A percentile compares a stretch with the other conserved stretches of the same genome.
Evolutionary conservation across 108 stramenopile genomes (phyloP).

Genomic region (Cyclostephanos tholiformis): DNA sequence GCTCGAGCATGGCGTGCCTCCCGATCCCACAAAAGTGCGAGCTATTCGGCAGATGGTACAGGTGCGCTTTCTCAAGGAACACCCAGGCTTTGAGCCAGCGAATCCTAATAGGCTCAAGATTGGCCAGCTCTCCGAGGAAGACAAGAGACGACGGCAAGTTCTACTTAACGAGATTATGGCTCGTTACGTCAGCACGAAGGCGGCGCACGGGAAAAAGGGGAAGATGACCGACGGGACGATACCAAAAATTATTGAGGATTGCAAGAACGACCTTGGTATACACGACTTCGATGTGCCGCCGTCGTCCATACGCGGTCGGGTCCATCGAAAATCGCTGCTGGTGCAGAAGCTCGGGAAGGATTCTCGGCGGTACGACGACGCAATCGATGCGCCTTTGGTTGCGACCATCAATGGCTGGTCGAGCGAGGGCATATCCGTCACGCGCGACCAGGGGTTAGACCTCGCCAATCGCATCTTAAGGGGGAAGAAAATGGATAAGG

Average conservation of each 20-base stretch:
- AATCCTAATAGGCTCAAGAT: constrained; percentile 7
- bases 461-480: constrained; percentile 12
- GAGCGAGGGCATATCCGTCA: constrained; percentile 10
- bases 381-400: constrained; percentile 20
- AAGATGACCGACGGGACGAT: constrained; percentile 21
- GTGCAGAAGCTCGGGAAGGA: constrained; percentile 12
- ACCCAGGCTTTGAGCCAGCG: constrained; percentile 8
- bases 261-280: constrained; percentile 29
- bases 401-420: constrained; percentile 21
- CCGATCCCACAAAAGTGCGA: not conserved
- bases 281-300: constrained; percentile 24
- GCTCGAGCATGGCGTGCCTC: constrained; percentile 13
- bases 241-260: not conserved
- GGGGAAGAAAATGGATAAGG: constrained; percentile 19
- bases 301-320: constrained; percentile 16
- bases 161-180: constrained; percentile 26
- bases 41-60: constrained; percentile 6
- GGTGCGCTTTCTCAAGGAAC: constrained; percentile 7
- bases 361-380: constrained; percentile 4
- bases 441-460: constrained; percentile 20
- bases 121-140: constrained; percentile 12
- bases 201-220: not conserved
- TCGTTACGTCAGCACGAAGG: constrained; percentile 20
- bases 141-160: constrained; percentile 17
- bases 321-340: constrained; percentile 13